phyloP scores from a whole-genome alignment of 305 asterid species.

The Fraxinus ornus region DNA sequence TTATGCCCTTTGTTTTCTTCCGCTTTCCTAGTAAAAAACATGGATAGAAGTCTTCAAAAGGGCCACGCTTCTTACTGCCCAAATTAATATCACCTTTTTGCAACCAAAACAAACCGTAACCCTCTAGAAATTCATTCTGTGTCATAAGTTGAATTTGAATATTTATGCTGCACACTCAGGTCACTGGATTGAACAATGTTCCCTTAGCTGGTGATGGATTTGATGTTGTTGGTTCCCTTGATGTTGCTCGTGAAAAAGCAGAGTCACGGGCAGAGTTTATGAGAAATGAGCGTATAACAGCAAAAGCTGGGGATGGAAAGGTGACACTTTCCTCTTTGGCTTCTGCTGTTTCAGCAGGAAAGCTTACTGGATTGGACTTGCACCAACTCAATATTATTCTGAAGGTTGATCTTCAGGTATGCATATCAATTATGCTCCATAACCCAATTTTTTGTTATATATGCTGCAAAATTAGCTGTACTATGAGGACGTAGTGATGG shows the following conservation, averaged over 20 bases:
- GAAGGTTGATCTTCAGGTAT: slow-evolving; percentile 97
- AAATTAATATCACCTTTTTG: background rate
- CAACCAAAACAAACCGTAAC: background rate
- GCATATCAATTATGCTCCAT: background rate
- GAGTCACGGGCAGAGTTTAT: slow-evolving; percentile 58
- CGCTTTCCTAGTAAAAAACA: background rate
- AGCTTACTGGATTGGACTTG: slow-evolving; percentile 75
- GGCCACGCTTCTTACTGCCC: background rate
- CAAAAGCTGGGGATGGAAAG: slow-evolving; percentile 94
- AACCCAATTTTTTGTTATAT: background rate
- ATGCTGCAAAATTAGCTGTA: background rate
- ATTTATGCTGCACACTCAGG: slow-evolving; percentile 46
- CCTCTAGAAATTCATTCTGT: background rate
- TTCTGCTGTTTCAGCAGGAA: slow-evolving; percentile 86
- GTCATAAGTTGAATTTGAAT: slow-evolving; percentile 2
- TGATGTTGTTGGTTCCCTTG: slow-evolving; percentile 86
- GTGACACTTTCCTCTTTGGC: slow-evolving; percentile 92
- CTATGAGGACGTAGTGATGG: background rate
- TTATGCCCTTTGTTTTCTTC: background rate
- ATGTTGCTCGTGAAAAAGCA: slow-evolving; percentile 83
- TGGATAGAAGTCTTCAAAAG: background rate
- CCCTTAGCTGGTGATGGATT: slow-evolving; percentile 98
- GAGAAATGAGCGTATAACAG: slow-evolving; percentile 80
- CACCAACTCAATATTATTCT: slow-evolving; percentile 90
- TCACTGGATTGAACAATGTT: slow-evolving; percentile 82